Conservation (phyloP, 2,329 filamentous ascomycete species). For the Podosphaera aphanis region DNA sequence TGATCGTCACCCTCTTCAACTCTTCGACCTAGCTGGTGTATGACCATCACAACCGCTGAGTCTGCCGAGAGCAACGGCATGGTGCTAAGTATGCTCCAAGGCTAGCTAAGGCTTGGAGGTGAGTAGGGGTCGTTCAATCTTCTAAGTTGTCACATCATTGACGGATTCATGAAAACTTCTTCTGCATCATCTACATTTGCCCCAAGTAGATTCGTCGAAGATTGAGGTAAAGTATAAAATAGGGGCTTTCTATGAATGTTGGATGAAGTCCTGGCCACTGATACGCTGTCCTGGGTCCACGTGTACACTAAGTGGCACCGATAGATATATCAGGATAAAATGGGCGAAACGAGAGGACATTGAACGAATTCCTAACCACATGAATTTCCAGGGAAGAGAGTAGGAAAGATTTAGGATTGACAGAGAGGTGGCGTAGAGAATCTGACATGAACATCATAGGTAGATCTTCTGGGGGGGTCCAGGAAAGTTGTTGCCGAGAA, state of each 20-base stretch:
- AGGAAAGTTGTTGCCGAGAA: not conserved
- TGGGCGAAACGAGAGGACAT: not conserved
- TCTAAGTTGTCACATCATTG: not conserved
- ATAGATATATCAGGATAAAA: not conserved
- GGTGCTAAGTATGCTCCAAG: not conserved
- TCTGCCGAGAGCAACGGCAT: not conserved
- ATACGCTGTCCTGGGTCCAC: not conserved
- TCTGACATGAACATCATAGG: not conserved
- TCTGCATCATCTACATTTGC: not conserved
- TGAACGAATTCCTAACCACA: not conserved
- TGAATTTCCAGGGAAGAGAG: not conserved
- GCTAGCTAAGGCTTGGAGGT: not conserved
- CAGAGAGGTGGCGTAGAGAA: not conserved
- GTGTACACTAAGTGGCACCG: not conserved
- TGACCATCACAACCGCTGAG: not conserved
- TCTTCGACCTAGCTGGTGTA: not conserved
- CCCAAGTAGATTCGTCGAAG: not conserved
- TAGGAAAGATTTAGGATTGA: not conserved
- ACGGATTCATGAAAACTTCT: not conserved
- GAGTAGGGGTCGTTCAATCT: not conserved
- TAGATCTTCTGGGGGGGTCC: not conserved
- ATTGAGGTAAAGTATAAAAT: not conserved
- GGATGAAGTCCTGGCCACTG: not conserved
- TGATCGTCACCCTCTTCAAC: not conserved
- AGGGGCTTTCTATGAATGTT: not conserved